Evolutionary conservation across 1,284 basidiomycete genomes (phyloP), one percentile per base, ranked within the genome.

Genomic region (Puccinia triticina): DNA sequence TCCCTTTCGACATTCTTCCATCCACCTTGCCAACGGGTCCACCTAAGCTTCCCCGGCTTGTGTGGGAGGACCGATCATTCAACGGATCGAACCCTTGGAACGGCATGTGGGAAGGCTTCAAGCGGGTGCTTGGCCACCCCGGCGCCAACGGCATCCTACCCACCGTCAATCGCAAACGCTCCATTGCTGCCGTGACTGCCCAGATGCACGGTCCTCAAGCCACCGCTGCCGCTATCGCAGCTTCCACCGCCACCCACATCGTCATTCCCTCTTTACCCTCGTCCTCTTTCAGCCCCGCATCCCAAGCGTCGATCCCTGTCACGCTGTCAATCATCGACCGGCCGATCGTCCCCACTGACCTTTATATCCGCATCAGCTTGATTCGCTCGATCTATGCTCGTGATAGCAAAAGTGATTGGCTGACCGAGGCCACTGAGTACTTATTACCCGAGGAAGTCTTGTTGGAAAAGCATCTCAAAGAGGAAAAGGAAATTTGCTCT

Each of bases 401-500:
- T 46, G 85, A 86, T 43, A 85, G 85, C 53, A 53, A 83, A 23
- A 57, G 75, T 32, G 69, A 79, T 37, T 84, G 79, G 67, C 46
- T 83, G 29, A 84, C 82, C 29, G 84, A 84, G 48, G 76, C 84
- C 40, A 50, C 82, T 2, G 69, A 83, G 66, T 83, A 84, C 29
- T 82, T 84, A 16, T 82, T 85, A 73, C 84, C 85, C 2, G 86
- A 86, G 61, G 86, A 86, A 64, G 73, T 84, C 50, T 83, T 84
- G 82, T 80, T 85, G 77, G 86, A 86, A 59, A 84, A 84, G 3
- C 85, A 84, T 84, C 84, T 84, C 83, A 84, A 83, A 55, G 86
- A 86, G 72, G 88, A 88, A 83, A 86, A 87, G 77, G 88, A 88
- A 83, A 85, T 88, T 57, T 83, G 86, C 55, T 85, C 86, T 16